Percentiles rank a stretch among this genome's conserved stretches.
Evolutionary conservation across 176 grass and related monocot species (phyloP).

Genomic region (Triticum urartu): DNA sequence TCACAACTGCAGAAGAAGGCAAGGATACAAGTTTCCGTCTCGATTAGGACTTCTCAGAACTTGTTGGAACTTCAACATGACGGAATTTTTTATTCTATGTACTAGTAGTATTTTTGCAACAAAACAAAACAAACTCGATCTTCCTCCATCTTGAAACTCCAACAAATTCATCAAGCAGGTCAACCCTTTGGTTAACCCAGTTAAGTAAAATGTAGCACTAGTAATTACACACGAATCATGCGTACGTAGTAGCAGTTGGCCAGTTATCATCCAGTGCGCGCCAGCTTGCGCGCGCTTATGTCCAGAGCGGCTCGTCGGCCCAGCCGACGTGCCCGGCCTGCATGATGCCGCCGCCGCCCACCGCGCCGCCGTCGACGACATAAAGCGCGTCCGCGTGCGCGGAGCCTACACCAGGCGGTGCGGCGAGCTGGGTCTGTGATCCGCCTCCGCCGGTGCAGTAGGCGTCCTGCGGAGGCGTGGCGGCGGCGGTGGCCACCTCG

Average conservation of each 20-base stretch:
- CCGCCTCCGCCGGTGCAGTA: not conserved
- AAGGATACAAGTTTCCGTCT: not conserved
- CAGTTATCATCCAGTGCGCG: not conserved
- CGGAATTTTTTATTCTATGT: conserved; percentile 12
- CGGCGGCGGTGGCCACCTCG: conserved; percentile 50
- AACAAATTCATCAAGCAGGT: not conserved
- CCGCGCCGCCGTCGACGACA: conserved; percentile 16
- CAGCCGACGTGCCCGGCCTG: conserved; percentile 35
- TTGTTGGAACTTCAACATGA: not conserved
- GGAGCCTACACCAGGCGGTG: not conserved
- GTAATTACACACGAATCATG: conserved; percentile 13
- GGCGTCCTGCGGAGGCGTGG: not conserved
- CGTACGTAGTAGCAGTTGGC: not conserved
- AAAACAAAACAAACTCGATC: not conserved
- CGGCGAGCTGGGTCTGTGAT: conserved; percentile 23
- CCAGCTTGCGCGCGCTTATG: conserved; percentile 15
- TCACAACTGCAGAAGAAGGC: not conserved
- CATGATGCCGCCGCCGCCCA: not conserved
- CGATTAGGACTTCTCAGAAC: not conserved
- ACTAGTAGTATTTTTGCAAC: not conserved
- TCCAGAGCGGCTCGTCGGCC: conserved; percentile 70
- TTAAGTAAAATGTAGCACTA: not conserved
- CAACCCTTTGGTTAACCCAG: conserved; percentile 37
- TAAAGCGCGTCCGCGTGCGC: conserved; percentile 20
- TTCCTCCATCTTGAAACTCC: not conserved